Evolutionary conservation across 2,329 filamentous ascomycete genomes (phyloP).

Genomic region (Aspergillus alliaceus): DNA sequence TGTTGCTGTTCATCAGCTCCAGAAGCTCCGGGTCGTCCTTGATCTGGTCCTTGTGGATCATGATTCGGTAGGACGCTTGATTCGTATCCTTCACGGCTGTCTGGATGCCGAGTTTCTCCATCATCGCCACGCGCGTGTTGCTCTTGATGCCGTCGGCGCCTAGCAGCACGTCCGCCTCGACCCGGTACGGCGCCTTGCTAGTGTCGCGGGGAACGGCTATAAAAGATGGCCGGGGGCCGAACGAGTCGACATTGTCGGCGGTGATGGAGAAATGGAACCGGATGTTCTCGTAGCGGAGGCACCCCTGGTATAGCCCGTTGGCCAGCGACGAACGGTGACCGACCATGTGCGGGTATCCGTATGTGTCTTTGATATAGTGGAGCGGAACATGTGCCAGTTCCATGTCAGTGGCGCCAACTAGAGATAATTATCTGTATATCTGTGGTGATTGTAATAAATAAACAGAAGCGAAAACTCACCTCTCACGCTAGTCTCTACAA

Average conservation of each 20-base stretch:
- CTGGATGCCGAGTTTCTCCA: slow-evolving; percentile 36
- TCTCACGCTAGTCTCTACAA: slow-evolving; percentile 71
- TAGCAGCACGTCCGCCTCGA: slow-evolving; percentile 53
- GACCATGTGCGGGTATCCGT: slow-evolving; percentile 76
- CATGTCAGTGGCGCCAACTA: slow-evolving; percentile 64
- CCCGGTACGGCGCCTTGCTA: slow-evolving; percentile 46
- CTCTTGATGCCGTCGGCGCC: slow-evolving; percentile 58
- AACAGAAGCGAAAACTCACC: slow-evolving; percentile 50
- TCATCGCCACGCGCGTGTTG: slow-evolving; percentile 44
- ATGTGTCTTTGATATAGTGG: slow-evolving; percentile 64
- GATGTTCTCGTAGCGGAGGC: slow-evolving; percentile 61
- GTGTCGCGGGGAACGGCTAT: slow-evolving; percentile 59
- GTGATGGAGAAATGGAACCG: slow-evolving; percentile 67
- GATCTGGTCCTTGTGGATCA: slow-evolving; percentile 50
- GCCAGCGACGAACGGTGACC: slow-evolving; percentile 75
- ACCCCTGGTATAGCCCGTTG: slow-evolving; percentile 68
- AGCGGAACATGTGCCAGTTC: slow-evolving; percentile 73
- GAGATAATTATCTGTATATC: slow-evolving; percentile 18
- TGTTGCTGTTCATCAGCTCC: slow-evolving; percentile 56
- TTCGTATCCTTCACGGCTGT: slow-evolving; percentile 50
- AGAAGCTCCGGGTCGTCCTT: slow-evolving; percentile 53
- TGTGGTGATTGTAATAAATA: no score
- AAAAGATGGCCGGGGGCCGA: slow-evolving; percentile 60
- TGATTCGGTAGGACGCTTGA: slow-evolving; percentile 56
- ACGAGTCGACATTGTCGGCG: slow-evolving; percentile 58